Evolutionary conservation across 495 filamentous ascomycete genomes (phyloP).

Genomic region (Tirmania nivea): DNA sequence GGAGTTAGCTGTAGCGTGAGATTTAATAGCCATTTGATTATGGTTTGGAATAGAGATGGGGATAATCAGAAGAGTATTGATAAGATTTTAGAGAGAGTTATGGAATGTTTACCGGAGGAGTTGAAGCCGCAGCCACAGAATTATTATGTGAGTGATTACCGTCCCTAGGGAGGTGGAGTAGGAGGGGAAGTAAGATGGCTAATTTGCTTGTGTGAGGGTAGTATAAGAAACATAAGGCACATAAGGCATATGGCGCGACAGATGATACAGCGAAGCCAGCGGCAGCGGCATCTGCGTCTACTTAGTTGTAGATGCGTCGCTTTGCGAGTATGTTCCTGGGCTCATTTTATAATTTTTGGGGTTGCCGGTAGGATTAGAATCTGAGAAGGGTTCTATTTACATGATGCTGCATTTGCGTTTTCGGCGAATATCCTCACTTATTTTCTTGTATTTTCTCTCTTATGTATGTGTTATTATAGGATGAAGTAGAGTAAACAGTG

Average conservation of each 20-base stretch:
- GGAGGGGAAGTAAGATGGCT: no score
- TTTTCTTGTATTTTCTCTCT: no score
- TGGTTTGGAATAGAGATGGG: constrained; percentile 69
- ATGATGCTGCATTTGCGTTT: no score
- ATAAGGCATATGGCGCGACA: neutral
- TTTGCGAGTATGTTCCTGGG: no score
- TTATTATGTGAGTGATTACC: constrained; percentile 28
- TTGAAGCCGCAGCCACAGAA: constrained; percentile 44
- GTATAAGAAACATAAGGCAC: constrained; percentile 26
- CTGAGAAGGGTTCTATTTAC: no score
- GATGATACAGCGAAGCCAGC: neutral
- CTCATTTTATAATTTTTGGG: no score
- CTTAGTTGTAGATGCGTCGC: no score
- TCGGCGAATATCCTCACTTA: no score
- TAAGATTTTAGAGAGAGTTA: constrained; percentile 40
- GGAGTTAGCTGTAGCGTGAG: constrained; percentile 50
- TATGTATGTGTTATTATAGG: no score
- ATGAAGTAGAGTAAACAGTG: no score
- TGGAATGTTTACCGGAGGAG: constrained; percentile 44
- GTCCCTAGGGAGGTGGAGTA: neutral
- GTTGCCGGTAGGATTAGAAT: no score
- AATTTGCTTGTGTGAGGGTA: neutral
- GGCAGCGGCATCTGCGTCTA: neutral
- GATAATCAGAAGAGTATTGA: constrained; percentile 53
- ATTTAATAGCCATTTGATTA: constrained; percentile 58